These are phyloP conservation scores for Phytophthora litchii DNA, from an alignment of 352 stramenopile genomes.

Conservation along the genomic window DNA sequence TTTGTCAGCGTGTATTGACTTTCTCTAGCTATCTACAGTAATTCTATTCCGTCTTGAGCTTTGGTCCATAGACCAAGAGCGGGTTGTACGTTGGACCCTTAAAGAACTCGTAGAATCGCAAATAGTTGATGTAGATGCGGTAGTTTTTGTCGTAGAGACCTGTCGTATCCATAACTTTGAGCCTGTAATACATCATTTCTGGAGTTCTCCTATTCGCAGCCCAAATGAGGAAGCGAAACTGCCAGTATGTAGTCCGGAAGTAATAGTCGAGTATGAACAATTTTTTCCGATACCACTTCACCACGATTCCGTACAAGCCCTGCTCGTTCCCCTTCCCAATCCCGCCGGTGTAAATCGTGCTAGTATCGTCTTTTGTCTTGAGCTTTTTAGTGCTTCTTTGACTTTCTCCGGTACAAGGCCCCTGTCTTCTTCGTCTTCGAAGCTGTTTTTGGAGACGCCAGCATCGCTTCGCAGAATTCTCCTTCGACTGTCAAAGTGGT, in stretches of 20 bases:
- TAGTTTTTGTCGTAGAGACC: slow-evolving; percentile 18
- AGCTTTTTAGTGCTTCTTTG: slow-evolving; percentile 6
- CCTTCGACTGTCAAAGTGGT: not conserved
- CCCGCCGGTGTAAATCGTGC: not conserved
- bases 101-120: slow-evolving; percentile 17
- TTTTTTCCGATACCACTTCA: not conserved
- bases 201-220: slow-evolving; percentile 10
- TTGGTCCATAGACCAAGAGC: slow-evolving; percentile 4
- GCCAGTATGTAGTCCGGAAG: slow-evolving; percentile 8
- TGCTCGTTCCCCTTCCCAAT: not conserved
- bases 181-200: slow-evolving; percentile 14
- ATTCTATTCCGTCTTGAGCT: slow-evolving; percentile 2
- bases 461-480: slow-evolving; percentile 5
- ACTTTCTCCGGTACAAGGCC: not conserved
- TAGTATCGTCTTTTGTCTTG: slow-evolving; percentile 6
- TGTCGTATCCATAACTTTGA: slow-evolving; percentile 11
- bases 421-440: slow-evolving; percentile 11
- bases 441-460: not conserved
- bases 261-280: not conserved
- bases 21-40: not conserved
- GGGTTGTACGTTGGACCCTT: slow-evolving; percentile 18
- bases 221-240: slow-evolving; percentile 18
- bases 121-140: slow-evolving; percentile 19
- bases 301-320: not conserved
- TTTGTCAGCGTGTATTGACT: too few species aligned